phyloP scores from a whole-genome alignment of 805 yeast species.

The Saccharomyces jurei region DNA sequence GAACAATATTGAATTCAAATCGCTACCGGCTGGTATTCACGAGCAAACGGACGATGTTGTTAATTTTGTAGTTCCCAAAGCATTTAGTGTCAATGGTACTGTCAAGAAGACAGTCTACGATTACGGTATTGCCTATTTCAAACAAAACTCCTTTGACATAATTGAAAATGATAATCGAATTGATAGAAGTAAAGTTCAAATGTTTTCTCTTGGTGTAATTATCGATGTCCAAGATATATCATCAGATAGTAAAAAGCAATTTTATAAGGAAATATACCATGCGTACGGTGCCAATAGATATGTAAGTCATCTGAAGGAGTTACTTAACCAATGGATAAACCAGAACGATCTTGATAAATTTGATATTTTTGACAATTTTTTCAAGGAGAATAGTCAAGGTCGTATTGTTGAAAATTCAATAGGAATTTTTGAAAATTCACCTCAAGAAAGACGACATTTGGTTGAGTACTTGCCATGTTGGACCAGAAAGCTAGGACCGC shows the following conservation, averaged over 20 bases:
- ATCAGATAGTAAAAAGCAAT: background rate
- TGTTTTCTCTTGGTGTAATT: constrained; percentile 60
- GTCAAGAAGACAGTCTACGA: constrained; percentile 11
- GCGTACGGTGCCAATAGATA: constrained; percentile 6
- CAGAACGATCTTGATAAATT: constrained; percentile 7
- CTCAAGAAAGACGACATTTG: constrained; percentile 7
- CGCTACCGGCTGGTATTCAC: constrained; percentile 67
- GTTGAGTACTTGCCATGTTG: constrained; percentile 19
- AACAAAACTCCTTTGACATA: constrained; percentile 35
- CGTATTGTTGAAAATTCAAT: constrained; percentile 1
- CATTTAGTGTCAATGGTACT: constrained; percentile 6
- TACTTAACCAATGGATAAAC: constrained; percentile 19
- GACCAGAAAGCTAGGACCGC: constrained; percentile 27
- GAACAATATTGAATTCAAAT: constrained; percentile 48
- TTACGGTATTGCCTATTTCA: constrained; percentile 47
- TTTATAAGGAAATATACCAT: constrained; percentile 4
- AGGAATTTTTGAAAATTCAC: background rate
- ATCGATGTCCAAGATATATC: constrained; percentile 34
- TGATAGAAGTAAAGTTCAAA: constrained; percentile 41
- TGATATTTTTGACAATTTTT: constrained; percentile 13
- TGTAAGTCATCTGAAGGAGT: constrained; percentile 12
- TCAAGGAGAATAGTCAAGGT: constrained; percentile 4
- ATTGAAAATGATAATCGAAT: constrained; percentile 14
- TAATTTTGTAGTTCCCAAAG: constrained; percentile 39
- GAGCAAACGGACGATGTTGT: constrained; percentile 43